A percentile compares a stretch with the other conserved stretches of the same genome.
Conservation (phyloP, 2,329 filamentous ascomycete species). For the Ustilaginoidea virens region DNA sequence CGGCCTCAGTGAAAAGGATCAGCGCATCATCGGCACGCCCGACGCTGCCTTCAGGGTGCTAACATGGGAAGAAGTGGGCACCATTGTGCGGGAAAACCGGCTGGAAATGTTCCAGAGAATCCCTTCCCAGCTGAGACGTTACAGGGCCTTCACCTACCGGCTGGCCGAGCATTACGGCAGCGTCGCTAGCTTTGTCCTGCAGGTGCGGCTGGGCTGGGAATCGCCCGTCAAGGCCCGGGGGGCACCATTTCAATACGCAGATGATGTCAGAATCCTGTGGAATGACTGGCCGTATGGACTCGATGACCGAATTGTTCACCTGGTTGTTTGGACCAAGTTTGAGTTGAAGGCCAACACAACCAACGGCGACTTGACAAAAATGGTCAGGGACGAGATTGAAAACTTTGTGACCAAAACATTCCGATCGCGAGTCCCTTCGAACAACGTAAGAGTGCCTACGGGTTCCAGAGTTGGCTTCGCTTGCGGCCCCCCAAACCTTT, state of each 20-base stretch:
- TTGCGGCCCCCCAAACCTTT: no score
- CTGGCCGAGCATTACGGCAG: conserved; percentile 56
- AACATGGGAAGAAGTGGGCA: conserved; percentile 54
- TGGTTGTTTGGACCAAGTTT: conserved; percentile 92
- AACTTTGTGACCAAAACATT: conserved; percentile 57
- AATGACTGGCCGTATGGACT: conserved; percentile 96
- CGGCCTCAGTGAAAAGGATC: conserved; percentile 51
- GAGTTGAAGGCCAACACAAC: conserved; percentile 50
- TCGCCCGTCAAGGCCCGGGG: conserved; percentile 19
- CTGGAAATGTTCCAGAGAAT: conserved; percentile 64
- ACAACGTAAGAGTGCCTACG: conserved; percentile 31
- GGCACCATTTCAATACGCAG: conserved; percentile 26
- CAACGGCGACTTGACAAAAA: conserved; percentile 52
- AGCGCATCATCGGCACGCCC: conserved; percentile 50
- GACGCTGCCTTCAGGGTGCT: conserved; percentile 49
- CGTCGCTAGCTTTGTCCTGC: conserved; percentile 61
- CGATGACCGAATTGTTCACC: conserved; percentile 60
- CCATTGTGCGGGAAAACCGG: conserved; percentile 47
- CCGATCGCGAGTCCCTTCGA: conserved; percentile 29
- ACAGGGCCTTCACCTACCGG: conserved; percentile 52
- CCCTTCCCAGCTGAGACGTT: conserved; percentile 64
- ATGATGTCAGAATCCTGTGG: conserved; percentile 58
- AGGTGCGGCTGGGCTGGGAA: conserved; percentile 55
- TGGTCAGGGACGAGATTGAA: conserved; percentile 50
- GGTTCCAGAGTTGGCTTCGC: no score